A percentile compares a stretch with the other conserved stretches of the same genome.
Evolutionary conservation across 352 stramenopile genomes (phyloP).

Genomic region (Phytophthora fragariae): DNA sequence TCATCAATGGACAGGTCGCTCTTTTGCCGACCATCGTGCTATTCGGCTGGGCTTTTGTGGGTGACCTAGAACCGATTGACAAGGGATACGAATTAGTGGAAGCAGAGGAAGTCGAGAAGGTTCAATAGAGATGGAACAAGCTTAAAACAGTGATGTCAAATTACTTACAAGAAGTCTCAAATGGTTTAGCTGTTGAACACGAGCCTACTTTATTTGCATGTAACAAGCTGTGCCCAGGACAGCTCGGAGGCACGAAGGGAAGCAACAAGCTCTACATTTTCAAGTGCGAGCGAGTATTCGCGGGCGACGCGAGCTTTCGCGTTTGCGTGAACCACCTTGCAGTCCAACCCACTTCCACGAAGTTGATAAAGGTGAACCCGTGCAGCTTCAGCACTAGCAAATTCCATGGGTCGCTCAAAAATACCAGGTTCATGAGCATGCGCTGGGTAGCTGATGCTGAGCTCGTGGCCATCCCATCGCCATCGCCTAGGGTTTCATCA

Average conservation of each 20-base stretch:
- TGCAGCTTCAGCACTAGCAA: conserved; percentile 59
- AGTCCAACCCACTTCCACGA: conserved; percentile 27
- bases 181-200: not conserved
- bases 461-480: conserved; percentile 12
- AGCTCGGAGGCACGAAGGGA: conserved; percentile 61
- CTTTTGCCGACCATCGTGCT: conserved; percentile 72
- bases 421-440: conserved; percentile 70
- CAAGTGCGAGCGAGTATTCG: conserved; percentile 54
- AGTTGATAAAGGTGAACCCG: conserved; percentile 50
- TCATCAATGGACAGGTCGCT: conserved; percentile 78
- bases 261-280: conserved; percentile 51
- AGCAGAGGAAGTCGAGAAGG: conserved; percentile 24
- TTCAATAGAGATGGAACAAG: conserved; percentile 16
- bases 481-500: not conserved
- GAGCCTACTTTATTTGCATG: conserved; percentile 41
- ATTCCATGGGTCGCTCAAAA: conserved; percentile 65
- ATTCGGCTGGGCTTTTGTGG: conserved; percentile 43
- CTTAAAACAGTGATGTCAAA: not conserved
- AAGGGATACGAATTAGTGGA: conserved; percentile 22
- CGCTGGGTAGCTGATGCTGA: conserved; percentile 38
- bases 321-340: conserved; percentile 59
- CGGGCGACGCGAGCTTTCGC: conserved; percentile 56
- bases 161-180: not conserved
- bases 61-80: conserved; percentile 29
- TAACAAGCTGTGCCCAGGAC: conserved; percentile 57